Base-by-base conservation (phyloP, 257 asterid species). In the Haberlea rhodopensis region DNA sequence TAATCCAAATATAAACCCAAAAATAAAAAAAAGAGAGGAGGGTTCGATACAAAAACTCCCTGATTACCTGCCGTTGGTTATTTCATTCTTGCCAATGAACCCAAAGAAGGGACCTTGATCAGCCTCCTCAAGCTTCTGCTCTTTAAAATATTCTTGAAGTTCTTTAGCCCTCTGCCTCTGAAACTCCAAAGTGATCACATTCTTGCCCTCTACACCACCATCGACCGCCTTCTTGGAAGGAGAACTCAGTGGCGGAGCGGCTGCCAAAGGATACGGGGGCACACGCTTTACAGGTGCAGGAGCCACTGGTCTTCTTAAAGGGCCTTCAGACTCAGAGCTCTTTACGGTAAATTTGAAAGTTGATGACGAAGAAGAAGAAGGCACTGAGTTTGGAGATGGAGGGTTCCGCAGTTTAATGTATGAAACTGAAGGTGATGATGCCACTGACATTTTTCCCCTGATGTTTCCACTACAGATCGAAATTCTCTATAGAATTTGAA, bases 151-250 rank as follows among this genome's bases (percentile, higher is more conserved):
- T 21, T 85, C 96, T 73, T 84, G 97, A 62, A 94, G 83, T 78
- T 86, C 99, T 80, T 84, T 94, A 1, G 99, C 99, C 80, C 82
- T 94, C 80, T 82, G 89, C 83, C 99, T 94, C 83, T 94, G 99
- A 37, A 94, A 87, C 76, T 90, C 97, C 82, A 88, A 15, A 18
- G 97, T 94, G 28, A 86, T 64, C 74, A 71, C 82, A 78, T 71
- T 70, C 67, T 71, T 82, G 28, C 54, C 90, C 21, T 67, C 88
- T 66, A 28, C 87, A n/a, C 75, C 28, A 22, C 74, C 74, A 48
- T 55, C 80, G 31, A 82, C 63, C 73, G 67, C 84, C 64, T 79
- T 72, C 81, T 80, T 80, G 32, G 78, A 73, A 62, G 86, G 78
- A 22, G 82, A 11, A 32, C 24, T 66, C 60, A 18, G 18, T 2